Conservation (phyloP, 2,329 filamentous ascomycete genomes). For the Sclerotinia subarctica region DNA sequence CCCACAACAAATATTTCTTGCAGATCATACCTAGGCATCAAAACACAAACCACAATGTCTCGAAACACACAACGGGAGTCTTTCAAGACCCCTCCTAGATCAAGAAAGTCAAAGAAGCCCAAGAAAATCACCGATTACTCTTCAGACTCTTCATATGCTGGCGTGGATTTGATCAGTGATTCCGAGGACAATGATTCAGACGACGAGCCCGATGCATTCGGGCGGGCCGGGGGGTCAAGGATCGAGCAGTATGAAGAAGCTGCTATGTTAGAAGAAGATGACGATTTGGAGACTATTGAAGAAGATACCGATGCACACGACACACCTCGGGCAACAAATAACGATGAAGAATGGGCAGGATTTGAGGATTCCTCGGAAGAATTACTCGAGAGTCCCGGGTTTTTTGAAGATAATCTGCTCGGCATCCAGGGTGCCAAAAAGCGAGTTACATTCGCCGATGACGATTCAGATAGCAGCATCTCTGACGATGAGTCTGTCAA, state of each 20-base stretch:
- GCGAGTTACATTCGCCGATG: background rate
- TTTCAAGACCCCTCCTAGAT: conserved; percentile 38
- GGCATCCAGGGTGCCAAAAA: background rate
- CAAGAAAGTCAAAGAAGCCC: conserved; percentile 6
- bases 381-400: background rate
- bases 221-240: conserved; percentile 67
- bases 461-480: background rate
- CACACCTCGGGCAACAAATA: conserved; percentile 1
- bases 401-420: background rate
- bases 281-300: conserved; percentile 11
- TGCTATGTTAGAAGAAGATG: conserved; percentile 55
- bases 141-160: conserved; percentile 69
- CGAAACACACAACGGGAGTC: conserved; percentile 52
- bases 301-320: background rate
- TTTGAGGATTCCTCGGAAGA: conserved; percentile 5
- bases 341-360: conserved; percentile 16
- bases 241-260: conserved; percentile 34
- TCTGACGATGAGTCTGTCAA: conserved; percentile 12
- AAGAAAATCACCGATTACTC: conserved; percentile 47
- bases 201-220: conserved; percentile 69
- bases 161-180: conserved; percentile 75
- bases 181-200: conserved; percentile 54
- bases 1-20: conserved; percentile 6
- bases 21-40: conserved; percentile 11
- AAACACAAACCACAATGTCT: conserved; percentile 34